phyloP scores from a whole-genome alignment of 2,329 filamentous ascomycete species.

The Clonostachys rosea region DNA sequence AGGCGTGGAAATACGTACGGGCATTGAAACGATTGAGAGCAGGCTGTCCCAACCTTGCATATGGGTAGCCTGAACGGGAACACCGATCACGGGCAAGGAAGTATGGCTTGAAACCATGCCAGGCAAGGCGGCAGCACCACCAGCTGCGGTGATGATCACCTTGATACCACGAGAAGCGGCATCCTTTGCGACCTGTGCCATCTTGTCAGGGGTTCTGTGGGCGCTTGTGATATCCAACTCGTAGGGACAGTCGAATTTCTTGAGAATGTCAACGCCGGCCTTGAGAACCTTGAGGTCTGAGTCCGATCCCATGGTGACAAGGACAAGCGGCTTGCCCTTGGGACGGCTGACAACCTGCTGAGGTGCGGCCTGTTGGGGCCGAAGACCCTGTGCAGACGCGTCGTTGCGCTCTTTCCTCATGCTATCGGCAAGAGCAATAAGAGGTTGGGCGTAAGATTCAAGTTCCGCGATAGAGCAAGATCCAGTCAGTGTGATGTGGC shows the following conservation, averaged over 20 bases:
- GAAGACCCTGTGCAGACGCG: constrained; percentile 28
- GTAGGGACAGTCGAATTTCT: constrained; percentile 68
- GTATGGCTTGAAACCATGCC: constrained; percentile 74
- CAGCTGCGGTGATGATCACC: constrained; percentile 72
- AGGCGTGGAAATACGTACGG: constrained; percentile 32
- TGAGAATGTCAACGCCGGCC: constrained; percentile 61
- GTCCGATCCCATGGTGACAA: constrained; percentile 82
- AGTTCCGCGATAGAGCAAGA: constrained; percentile 62
- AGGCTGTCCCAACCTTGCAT: constrained; percentile 69
- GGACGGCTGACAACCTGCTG: constrained; percentile 12
- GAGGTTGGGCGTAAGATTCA: constrained; percentile 53
- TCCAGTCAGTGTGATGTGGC: constrained; percentile 81
- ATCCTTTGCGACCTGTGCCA: constrained; percentile 61
- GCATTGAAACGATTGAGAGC: constrained; percentile 75
- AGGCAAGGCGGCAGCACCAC: constrained; percentile 68
- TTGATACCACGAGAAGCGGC: constrained; percentile 63
- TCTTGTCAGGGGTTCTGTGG: constrained; percentile 67
- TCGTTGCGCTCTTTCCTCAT: constrained; percentile 52
- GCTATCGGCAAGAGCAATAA: constrained; percentile 60
- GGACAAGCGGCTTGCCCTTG: constrained; percentile 51
- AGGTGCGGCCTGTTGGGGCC: constrained; percentile 16
- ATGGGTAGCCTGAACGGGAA: constrained; percentile 70
- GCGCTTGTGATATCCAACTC: constrained; percentile 75
- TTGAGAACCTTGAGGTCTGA: constrained; percentile 67
- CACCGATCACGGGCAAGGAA: constrained; percentile 69